Evolutionary conservation across 1,139 yeast species (phyloP).

Genomic region (Lodderomyces elongisporus): DNA sequence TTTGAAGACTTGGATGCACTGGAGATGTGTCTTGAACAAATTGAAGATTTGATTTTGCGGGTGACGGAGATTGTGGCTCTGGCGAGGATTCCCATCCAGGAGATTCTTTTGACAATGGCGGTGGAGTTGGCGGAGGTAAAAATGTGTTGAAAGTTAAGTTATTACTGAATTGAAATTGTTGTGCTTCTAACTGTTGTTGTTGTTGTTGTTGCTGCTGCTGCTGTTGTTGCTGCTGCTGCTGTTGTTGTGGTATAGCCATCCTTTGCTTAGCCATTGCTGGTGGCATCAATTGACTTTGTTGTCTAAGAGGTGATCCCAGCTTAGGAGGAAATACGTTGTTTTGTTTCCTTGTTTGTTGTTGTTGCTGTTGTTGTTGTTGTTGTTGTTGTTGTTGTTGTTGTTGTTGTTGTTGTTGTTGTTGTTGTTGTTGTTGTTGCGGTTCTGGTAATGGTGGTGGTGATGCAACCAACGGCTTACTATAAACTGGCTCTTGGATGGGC

Average conservation of each 20-base stretch:
- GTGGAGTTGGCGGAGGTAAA: conserved; percentile 46
- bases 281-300: conserved; percentile 3
- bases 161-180: conserved; percentile 6
- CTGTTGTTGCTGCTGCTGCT: conserved; percentile 1
- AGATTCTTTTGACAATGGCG: conserved; percentile 30
- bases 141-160: conserved; percentile 17
- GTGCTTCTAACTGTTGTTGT: conserved; percentile 8
- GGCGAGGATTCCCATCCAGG: conserved; percentile 40
- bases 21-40: conserved; percentile 20
- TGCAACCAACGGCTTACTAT: too few relatives aligned
- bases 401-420: conserved; percentile 7
- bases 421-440: too few relatives aligned
- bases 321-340: not conserved
- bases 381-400: not conserved
- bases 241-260: not conserved
- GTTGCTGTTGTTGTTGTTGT: too few relatives aligned
- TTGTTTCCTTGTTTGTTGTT: conserved; percentile 8
- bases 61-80: conserved; percentile 39
- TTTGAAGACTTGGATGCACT: conserved; percentile 19
- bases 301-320: not conserved
- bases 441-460: too few relatives aligned
- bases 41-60: conserved; percentile 14
- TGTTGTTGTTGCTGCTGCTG: conserved; percentile 5
- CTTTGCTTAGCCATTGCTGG: conserved; percentile 5
- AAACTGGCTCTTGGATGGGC: conserved; percentile 36